Evolutionary conservation across 192 early-diverging fungal species (phyloP).

Genomic region (Coemansia sp.): DNA sequence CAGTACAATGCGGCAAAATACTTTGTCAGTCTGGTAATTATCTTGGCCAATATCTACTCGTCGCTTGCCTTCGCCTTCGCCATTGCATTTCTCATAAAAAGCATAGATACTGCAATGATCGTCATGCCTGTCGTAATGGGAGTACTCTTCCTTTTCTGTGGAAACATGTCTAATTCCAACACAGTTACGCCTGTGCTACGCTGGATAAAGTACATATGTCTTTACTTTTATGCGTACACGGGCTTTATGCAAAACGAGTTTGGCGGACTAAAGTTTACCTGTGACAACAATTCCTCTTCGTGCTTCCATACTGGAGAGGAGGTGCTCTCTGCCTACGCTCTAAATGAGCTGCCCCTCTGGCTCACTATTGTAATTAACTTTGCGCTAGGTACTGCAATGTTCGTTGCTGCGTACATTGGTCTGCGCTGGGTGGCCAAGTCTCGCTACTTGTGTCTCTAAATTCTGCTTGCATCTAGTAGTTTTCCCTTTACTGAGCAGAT

Average conservation of each 20-base stretch:
- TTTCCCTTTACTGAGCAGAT: neutral
- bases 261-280: constrained; percentile 32
- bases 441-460: neutral
- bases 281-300: neutral
- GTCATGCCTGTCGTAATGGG: constrained; percentile 27
- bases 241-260: constrained; percentile 23
- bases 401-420: constrained; percentile 18
- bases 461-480: too few species aligned
- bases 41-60: constrained; percentile 21
- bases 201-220: constrained; percentile 50
- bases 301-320: constrained; percentile 33
- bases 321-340: constrained; percentile 30
- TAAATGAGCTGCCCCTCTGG: constrained; percentile 26
- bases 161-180: constrained; percentile 39
- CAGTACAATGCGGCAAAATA: constrained; percentile 36
- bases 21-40: constrained; percentile 28
- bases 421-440: constrained; percentile 24
- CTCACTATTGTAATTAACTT: constrained; percentile 25
- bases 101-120: constrained; percentile 28
- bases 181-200: constrained; percentile 47
- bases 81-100: constrained; percentile 26
- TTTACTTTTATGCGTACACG: constrained; percentile 39
- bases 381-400: constrained; percentile 20
- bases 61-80: constrained; percentile 32
- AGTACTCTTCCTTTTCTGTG: constrained; percentile 39